phyloP scores from a whole-genome alignment of 169 alveolate genomes.

The Prorocentrum cordatum region DNA sequence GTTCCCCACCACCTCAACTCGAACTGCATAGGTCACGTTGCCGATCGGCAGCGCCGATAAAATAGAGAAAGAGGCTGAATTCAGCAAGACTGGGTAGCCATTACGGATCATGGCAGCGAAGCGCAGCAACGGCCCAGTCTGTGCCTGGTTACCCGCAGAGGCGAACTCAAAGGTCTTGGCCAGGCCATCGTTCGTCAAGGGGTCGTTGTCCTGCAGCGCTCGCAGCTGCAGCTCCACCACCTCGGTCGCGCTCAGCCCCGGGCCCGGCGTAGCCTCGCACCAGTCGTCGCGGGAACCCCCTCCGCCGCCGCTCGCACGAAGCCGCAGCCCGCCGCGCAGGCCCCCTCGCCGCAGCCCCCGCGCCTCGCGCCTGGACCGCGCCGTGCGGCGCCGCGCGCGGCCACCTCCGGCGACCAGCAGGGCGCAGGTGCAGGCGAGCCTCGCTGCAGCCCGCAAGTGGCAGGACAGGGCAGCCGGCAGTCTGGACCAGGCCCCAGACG shows the following conservation, averaged over 20 bases:
- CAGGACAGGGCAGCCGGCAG: too few relatives aligned
- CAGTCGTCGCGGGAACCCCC: too few relatives aligned
- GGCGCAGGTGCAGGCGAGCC: too few relatives aligned
- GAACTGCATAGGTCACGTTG: not conserved
- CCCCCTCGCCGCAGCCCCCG: too few relatives aligned
- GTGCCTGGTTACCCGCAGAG: not conserved
- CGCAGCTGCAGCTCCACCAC: slow-evolving; percentile 17
- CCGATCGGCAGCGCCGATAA: slow-evolving; percentile 11
- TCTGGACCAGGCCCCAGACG: too few relatives aligned
- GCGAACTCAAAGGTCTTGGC: slow-evolving; percentile 35
- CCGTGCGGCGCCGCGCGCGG: too few relatives aligned
- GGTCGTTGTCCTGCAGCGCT: not conserved
- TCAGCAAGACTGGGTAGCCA: slow-evolving; percentile 6
- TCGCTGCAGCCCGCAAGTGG: too few relatives aligned
- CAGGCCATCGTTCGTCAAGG: not conserved
- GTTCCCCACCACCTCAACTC: not conserved
- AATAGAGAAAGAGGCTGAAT: not conserved
- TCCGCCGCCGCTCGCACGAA: too few relatives aligned
- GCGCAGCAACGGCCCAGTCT: slow-evolving; percentile 30
- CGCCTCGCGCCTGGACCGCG: too few relatives aligned
- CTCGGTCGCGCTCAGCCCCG: not conserved
- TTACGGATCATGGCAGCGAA: slow-evolving; percentile 7
- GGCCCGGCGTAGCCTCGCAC: not conserved
- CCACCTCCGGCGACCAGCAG: too few relatives aligned
- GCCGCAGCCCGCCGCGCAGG: too few relatives aligned